These are phyloP conservation scores for Brassica balearica DNA, from an alignment of 441 rosid genomes.

Conservation along the genomic window DNA sequence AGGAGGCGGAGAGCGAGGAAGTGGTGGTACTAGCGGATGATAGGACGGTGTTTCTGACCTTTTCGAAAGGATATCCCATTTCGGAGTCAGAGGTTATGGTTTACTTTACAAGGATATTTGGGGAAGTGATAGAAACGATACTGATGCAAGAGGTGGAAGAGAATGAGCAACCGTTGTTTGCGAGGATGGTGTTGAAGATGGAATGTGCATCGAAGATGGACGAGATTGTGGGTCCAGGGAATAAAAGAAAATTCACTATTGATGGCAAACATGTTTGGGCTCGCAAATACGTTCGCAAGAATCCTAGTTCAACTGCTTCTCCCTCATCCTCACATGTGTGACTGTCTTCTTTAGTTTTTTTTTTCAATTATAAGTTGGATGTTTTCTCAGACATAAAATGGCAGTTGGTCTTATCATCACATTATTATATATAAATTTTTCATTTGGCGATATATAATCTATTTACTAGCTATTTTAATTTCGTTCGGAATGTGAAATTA, in stretches of 20 bases:
- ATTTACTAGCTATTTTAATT: background rate
- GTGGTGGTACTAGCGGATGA: constrained; percentile 44
- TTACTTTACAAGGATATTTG: constrained; percentile 59
- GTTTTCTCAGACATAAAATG: no score
- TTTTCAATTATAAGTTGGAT: no score
- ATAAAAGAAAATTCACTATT: constrained; percentile 61
- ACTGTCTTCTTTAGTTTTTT: no score
- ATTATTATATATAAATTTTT: no score
- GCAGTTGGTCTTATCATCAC: no score
- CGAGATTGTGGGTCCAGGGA: constrained; percentile 36
- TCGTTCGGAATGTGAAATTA: background rate
- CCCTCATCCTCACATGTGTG: constrained; percentile 1
- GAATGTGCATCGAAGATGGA: constrained; percentile 18
- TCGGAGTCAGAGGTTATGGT: constrained; percentile 55
- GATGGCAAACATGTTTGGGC: constrained; percentile 84
- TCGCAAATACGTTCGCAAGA: constrained; percentile 57
- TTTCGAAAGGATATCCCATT: constrained; percentile 69
- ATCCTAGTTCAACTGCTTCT: background rate
- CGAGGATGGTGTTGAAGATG: constrained; percentile 53
- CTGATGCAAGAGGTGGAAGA: constrained; percentile 57
- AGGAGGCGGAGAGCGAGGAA: background rate
- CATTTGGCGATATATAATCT: no score
- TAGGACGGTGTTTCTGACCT: constrained; percentile 69
- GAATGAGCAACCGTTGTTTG: constrained; percentile 59
- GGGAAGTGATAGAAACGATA: constrained; percentile 52